phyloP scores from a whole-genome alignment of 2,329 filamentous ascomycete species.

The Nothophoma quercina region DNA sequence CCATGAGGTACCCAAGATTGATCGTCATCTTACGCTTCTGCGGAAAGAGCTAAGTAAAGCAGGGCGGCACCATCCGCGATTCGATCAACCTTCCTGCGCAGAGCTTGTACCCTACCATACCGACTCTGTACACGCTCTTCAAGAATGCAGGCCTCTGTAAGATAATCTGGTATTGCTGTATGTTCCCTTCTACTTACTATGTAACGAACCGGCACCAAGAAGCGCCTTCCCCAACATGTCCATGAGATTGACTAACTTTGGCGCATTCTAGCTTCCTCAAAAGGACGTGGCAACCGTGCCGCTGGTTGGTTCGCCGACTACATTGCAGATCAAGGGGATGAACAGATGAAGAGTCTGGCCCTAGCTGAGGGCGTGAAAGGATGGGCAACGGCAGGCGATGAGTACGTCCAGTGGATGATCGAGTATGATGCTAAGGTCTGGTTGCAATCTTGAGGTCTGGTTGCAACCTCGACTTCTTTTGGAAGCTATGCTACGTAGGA shows the following conservation, averaged over 20 bases:
- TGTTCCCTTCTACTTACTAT: not conserved
- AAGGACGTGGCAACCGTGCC: conserved; percentile 2
- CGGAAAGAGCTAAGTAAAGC: conserved; percentile 1
- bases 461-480: not conserved
- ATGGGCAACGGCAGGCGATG: conserved; percentile 1
- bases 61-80: conserved; percentile 5
- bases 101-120: conserved; percentile 3
- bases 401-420: conserved; percentile 1
- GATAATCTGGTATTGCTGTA: conserved; percentile 6
- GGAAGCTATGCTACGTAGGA: too few species aligned
- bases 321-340: conserved; percentile 5
- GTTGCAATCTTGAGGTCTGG: conserved; percentile 3
- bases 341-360: conserved; percentile 2
- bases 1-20: not conserved
- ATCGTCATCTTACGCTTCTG: not conserved
- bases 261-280: not conserved
- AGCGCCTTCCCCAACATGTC: not conserved
- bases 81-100: conserved; percentile 5
- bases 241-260: not conserved
- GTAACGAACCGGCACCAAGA: not conserved
- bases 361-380: conserved; percentile 1
- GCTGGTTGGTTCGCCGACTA: conserved; percentile 3
- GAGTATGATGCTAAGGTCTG: not conserved
- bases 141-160: not conserved
- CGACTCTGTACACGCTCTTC: conserved; percentile 2